Evolutionary conservation across 352 stramenopile species (phyloP), one percentile per base, ranked within the genome.

Genomic region (Thalassiosira pacifica): DNA sequence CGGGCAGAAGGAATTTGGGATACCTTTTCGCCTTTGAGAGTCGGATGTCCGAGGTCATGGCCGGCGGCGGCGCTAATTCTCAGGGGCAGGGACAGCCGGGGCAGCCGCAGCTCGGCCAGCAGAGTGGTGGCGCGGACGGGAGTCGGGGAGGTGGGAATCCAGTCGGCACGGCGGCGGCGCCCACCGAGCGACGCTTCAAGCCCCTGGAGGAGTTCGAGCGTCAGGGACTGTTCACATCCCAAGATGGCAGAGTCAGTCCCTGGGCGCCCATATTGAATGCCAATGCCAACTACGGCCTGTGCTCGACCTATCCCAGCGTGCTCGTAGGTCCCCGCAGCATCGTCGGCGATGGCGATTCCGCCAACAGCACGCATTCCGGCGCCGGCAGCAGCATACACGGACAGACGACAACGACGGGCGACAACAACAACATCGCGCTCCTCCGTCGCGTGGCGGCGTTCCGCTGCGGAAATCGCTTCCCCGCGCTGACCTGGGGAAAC

Each of bases 291-390:
- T 96, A 95, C 74, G 83, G 88, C 53, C 86, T 99, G 9, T 98
- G 96, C 75, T 91, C 97, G n/a, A 98, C 96, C 22, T 99, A 99
- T 85, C 97, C 97, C 1, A 94, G 94, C 22, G 93, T 98, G 31
- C 80, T 99, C 34, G 94, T 98, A 40, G 97, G 98, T 10, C 97
- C 97, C 11, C 76, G 93, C 0, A 95, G 95, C n/a, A 95, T 99
- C 29, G 95, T 96, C 26, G 97, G 98, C 73, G 95, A 94, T 57
- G 24, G 42, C 19, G 42, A 34, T 27, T 42, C 18, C 59, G 94
- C 97, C 61, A 88, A n/a, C n/a, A n/a, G n/a, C n/a, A n/a, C n/a
- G n/a, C n/a, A n/a, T n/a, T n/a, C n/a, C n/a, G n/a, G n/a, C n/a
- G n/a, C n/a, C n/a, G n/a, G n/a, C n/a, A n/a, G n/a, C n/a, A n/a